Evolutionary conservation across 2,329 filamentous ascomycete genomes (phyloP).

Genomic region (Cordyceps javanica): DNA sequence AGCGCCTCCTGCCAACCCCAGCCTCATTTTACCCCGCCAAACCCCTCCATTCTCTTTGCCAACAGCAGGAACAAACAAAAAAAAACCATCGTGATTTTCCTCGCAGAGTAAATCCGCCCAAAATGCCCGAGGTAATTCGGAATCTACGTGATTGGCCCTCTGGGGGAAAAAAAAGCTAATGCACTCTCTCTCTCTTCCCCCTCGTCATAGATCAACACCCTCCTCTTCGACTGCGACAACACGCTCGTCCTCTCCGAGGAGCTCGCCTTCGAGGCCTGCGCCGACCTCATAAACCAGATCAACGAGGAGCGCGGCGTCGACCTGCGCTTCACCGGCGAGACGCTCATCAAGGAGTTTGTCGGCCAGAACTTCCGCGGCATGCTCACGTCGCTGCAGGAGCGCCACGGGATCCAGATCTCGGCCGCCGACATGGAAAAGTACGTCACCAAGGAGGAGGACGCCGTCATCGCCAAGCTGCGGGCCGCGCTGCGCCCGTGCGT

Average conservation of each 20-base stretch:
- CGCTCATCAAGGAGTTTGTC: conserved; percentile 80
- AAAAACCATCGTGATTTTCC: background rate
- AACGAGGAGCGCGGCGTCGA: conserved; percentile 58
- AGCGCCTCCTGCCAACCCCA: background rate
- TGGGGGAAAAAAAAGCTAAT: too few species aligned
- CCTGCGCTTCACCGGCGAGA: conserved; percentile 68
- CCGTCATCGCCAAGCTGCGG: conserved; percentile 75
- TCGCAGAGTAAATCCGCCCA: background rate
- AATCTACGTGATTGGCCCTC: background rate
- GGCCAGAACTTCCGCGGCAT: conserved; percentile 94
- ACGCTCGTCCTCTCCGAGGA: conserved; percentile 89
- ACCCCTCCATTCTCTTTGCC: background rate
- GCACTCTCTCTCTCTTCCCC: background rate
- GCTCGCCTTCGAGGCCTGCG: conserved; percentile 85
- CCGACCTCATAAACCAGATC: conserved; percentile 82
- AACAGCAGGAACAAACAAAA: background rate
- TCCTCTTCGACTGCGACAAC: conserved; percentile 81
- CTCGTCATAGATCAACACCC: conserved; percentile 49
- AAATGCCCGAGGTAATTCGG: conserved; percentile 12
- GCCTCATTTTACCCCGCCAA: conserved; percentile 6
- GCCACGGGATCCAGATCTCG: conserved; percentile 66
- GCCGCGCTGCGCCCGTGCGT: conserved; percentile 60
- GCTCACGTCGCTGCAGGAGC: conserved; percentile 69
- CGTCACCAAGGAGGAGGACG: conserved; percentile 71
- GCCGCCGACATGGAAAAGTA: conserved; percentile 66